phyloP scores from a whole-genome alignment of 495 filamentous ascomycete genomes.

The Xylaria grammica region DNA sequence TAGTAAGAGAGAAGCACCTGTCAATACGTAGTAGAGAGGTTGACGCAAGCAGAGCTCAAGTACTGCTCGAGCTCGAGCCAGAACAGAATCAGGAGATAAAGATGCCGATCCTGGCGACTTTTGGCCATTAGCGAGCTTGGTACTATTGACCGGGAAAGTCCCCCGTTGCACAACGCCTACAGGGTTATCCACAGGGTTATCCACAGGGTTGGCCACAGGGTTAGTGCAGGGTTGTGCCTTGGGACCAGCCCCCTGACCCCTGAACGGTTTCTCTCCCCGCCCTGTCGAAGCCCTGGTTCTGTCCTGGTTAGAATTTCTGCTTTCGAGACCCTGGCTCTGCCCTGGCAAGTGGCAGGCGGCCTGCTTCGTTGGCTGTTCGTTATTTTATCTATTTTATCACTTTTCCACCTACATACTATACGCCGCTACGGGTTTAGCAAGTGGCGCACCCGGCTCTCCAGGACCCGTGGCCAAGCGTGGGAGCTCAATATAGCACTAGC shows the following conservation, averaged over 20 bases:
- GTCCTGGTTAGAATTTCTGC: not conserved
- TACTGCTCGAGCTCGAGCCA: constrained; percentile 19
- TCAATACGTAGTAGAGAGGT: constrained; percentile 22
- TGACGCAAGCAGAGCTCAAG: constrained; percentile 6
- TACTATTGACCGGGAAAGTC: constrained; percentile 27
- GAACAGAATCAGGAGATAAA: constrained; percentile 14
- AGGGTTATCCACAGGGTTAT: too few species aligned
- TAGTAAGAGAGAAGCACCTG: constrained; percentile 15
- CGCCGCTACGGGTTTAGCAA: too few species aligned
- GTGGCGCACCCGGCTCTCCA: too few species aligned
- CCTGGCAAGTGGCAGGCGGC: constrained; percentile 4
- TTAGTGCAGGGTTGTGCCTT: constrained; percentile 4
- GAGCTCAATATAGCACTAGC: not conserved
- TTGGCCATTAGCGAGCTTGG: constrained; percentile 21
- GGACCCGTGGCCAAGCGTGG: not conserved
- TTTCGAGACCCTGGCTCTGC: not conserved
- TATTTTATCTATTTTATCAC: not conserved
- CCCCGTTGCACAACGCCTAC: constrained; percentile 14
- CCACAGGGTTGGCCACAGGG: too few species aligned
- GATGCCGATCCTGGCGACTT: constrained; percentile 16
- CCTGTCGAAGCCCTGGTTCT: constrained; percentile 6
- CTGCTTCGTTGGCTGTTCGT: constrained; percentile 3
- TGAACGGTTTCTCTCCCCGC: constrained; percentile 12
- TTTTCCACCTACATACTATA: not conserved
- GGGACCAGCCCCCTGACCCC: constrained; percentile 7